Evolutionary conservation across 768 basidiomycete species (phyloP).

Genomic region (Lactarius trivialis): DNA sequence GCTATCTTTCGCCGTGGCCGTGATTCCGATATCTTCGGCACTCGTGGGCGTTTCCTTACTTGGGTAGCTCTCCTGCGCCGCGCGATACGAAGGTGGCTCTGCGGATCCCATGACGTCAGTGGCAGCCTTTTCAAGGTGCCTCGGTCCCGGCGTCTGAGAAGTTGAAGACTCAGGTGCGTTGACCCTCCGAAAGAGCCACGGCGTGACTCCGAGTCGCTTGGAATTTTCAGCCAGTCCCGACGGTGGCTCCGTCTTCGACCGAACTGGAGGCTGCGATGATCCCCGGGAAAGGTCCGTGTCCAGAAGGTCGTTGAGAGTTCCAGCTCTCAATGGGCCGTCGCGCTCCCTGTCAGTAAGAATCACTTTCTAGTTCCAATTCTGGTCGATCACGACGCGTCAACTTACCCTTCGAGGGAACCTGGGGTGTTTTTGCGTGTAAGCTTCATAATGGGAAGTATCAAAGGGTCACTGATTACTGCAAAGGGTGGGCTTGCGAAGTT

Average conservation of each 20-base stretch:
- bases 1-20: neutral
- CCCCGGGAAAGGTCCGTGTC: neutral
- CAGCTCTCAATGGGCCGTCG: constrained; percentile 9
- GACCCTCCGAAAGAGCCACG: constrained; percentile 13
- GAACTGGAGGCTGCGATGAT: constrained; percentile 8
- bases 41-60: constrained; percentile 1
- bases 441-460: neutral
- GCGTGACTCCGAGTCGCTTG: constrained; percentile 15
- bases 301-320: neutral
- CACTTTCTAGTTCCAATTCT: neutral
- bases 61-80: neutral
- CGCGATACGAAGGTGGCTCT: constrained; percentile 2
- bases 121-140: neutral
- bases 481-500: neutral
- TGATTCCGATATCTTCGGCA: neutral
- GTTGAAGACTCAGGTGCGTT: neutral
- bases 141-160: neutral
- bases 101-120: neutral
- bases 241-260: neutral
- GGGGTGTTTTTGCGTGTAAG: neutral
- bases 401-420: neutral
- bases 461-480: neutral
- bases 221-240: neutral
- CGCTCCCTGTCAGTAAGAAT: neutral
- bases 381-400: neutral